These are phyloP conservation scores for Ceratocystiopsis brevicomis DNA, from an alignment of 2,329 filamentous ascomycete species.

Conservation along the genomic window DNA sequence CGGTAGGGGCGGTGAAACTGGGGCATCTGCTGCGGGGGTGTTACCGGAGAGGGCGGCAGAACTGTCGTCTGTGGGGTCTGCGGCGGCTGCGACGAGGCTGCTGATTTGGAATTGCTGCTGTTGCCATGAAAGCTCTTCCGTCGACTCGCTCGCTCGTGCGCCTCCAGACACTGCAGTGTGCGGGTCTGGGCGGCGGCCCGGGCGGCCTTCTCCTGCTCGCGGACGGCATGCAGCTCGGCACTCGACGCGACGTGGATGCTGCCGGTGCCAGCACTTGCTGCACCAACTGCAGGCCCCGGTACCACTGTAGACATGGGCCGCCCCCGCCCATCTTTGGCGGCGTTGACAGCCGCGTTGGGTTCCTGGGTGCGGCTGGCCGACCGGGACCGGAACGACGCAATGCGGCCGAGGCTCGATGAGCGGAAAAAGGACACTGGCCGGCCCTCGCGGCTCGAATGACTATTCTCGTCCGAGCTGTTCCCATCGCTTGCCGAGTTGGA, in stretches of 20 bases:
- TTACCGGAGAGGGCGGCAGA: not conserved
- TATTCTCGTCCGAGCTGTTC: not conserved
- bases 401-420: slow-evolving; percentile 2
- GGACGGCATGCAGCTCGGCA: not conserved
- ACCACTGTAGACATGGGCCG: too few species aligned
- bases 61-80: not conserved
- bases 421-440: slow-evolving; percentile 1
- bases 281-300: too few species aligned
- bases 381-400: slow-evolving; percentile 2
- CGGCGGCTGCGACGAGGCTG: not conserved
- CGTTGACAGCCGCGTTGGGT: not conserved
- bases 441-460: slow-evolving; percentile 3
- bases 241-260: not conserved
- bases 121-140: not conserved
- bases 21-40: not conserved
- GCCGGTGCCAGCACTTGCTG: not conserved
- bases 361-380: slow-evolving; percentile 4
- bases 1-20: slow-evolving; percentile 6
- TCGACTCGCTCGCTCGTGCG: slow-evolving; percentile 4
- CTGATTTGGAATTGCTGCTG: not conserved
- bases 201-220: not conserved
- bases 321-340: not conserved
- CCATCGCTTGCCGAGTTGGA: not conserved
- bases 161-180: slow-evolving; percentile 3
- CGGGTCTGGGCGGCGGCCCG: slow-evolving; percentile 2